Base-by-base conservation (phyloP, 257 asterid genomes). In the Linderniella brevidens region DNA sequence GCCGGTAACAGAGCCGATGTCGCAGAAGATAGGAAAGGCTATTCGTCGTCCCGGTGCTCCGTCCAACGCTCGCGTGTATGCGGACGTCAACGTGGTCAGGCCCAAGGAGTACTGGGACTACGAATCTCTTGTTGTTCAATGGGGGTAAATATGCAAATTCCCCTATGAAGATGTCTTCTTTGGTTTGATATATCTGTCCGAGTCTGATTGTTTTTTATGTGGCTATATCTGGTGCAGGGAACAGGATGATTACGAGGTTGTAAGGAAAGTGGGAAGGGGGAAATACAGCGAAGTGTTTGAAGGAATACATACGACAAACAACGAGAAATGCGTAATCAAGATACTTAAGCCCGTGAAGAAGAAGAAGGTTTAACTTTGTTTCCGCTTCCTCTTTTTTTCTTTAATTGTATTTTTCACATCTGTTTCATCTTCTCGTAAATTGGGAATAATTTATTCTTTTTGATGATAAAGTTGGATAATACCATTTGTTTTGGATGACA, bases 61-160 rank as follows among this genome's bases (percentile, higher is more conserved):
- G 11, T 86, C 94, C 37, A 77, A 73, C 75, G 90, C 97, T 54
- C 82, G 78, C 61, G 93, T 82, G 18, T 86, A 86, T 58, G 20
- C 80, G 2, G 94, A 86, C 58, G 60, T 82, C 51, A 86, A 86
- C 70, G 88, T 82, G 52, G 68, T 72, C 61, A 87, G 94, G 37
- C 94, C 97, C 12, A 74, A 72, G 68, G 97, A 82, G 63, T 86
- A 86, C 49, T 86, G 92, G 94, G 97, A 86, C 62, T 86, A 86
- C 57, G 94, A 86, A 72, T 68, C 92, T 35, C 81, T 86, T 15
- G 56, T 82, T 54, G 92, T 86, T 61, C 97, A 82, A 67, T 86
- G 97, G 97, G 97, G 97, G 96, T 84, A 75, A n/a, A 56, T 46
- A 40, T n/a, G 54, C 53, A 16, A 58, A 1, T 35, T 54, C 13